Evolutionary conservation across 768 basidiomycete species (phyloP), one percentile per base, ranked within the genome.

Genomic region (Suillus discolor): DNA sequence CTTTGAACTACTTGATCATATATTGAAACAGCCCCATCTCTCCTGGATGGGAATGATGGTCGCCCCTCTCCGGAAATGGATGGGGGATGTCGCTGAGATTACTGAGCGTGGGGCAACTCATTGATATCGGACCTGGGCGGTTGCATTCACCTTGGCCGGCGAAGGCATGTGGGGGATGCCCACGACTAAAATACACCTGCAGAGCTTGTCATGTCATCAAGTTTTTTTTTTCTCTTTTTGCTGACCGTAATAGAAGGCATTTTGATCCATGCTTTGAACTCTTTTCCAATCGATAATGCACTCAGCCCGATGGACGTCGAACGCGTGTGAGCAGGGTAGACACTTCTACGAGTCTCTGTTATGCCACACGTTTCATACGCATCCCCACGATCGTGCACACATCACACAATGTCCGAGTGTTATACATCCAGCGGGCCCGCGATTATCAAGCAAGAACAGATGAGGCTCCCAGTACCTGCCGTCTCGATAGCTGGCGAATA

Each of bases 391-490:
- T 41, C 25, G 25, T 42, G 38, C 25, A 42, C 57, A 38, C 36
- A 23, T 23, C 36, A 38, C 16, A 28, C 25, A 28, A 42, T 11
- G 25, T 42, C 38, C 25, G 59, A 25, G 25, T 28, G 39, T 28
- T 60, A 28, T 16, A 41, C 39, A 25, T 20, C 41, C 18, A 42
- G 9, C 25, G 20, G 59, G 31, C 31, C 31, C 31, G 31, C 25
- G 23, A 44, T 31, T 11, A 42, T 42, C 59, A 60, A 42, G 28
- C 15, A 38, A 7, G 3, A 5, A 13, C 7, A 3, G 42, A 41
- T 60, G 39, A n/a, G n/a, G n/a, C 41, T 20, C 41, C 59, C 41
- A 42, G 59, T 25, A 39, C 38, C 59, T 60, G 59, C 25, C 41
- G 39, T 60, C 39, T 28, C 59, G 4, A 60, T 20, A 6, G 3